Evolutionary conservation across 805 yeast genomes (phyloP).

Genomic region (Yarrowia sp.): DNA sequence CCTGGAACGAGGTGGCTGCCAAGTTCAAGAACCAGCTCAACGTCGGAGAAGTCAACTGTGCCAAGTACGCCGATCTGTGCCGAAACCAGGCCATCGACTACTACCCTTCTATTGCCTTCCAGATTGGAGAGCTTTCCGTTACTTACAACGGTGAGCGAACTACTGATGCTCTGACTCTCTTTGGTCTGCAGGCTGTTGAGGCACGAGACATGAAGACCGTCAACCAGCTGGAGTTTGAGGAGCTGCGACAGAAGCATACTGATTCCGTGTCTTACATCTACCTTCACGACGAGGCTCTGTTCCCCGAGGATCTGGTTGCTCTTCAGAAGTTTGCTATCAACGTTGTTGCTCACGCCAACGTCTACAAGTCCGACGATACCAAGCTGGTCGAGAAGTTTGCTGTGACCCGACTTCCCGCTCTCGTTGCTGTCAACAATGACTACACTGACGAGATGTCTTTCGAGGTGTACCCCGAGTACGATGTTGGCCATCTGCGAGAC

Average conservation of each 20-base stretch:
- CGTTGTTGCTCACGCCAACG: slow-evolving; percentile 38
- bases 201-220: slow-evolving; percentile 37
- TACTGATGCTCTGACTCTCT: slow-evolving; percentile 35
- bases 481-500: slow-evolving; percentile 40
- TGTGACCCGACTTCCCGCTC: slow-evolving; percentile 37
- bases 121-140: slow-evolving; percentile 29
- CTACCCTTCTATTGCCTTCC: slow-evolving; percentile 32
- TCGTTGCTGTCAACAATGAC: slow-evolving; percentile 37
- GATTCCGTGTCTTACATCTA: slow-evolving; percentile 40
- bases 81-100: slow-evolving; percentile 36
- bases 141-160: slow-evolving; percentile 29
- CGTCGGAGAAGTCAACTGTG: slow-evolving; percentile 45
- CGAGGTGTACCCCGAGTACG: slow-evolving; percentile 34
- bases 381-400: slow-evolving; percentile 35
- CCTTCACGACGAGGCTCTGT: slow-evolving; percentile 42
- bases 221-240: slow-evolving; percentile 38
- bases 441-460: slow-evolving; percentile 31
- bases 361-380: slow-evolving; percentile 36
- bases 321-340: slow-evolving; percentile 38
- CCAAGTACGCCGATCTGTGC: slow-evolving; percentile 38
- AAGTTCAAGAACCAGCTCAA: slow-evolving; percentile 38
- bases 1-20: slow-evolving; percentile 41
- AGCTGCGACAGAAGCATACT: slow-evolving; percentile 33
- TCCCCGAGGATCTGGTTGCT: slow-evolving; percentile 43
- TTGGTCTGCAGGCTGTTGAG: slow-evolving; percentile 37